A percentile compares a stretch with the other conserved stretches of the same genome.
Evolutionary conservation across 2,329 filamentous ascomycete species (phyloP).

Genomic region (Fusarium sublunatum): DNA sequence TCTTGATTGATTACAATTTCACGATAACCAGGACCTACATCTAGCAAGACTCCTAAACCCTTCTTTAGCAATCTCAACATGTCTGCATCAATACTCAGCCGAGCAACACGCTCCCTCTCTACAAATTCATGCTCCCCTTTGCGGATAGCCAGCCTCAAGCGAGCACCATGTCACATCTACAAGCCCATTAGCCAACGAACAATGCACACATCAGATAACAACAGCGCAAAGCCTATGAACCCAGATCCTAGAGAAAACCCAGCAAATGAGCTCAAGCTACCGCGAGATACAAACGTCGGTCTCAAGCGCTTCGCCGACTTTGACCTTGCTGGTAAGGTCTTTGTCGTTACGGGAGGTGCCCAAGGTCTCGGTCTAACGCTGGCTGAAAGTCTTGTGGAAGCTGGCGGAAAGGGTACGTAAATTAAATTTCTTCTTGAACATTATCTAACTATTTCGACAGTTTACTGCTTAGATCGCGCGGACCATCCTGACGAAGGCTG

Average conservation of each 20-base stretch:
- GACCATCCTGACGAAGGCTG: constrained; percentile 65
- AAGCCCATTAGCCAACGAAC: not conserved
- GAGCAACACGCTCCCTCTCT: constrained; percentile 2
- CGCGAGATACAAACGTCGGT: constrained; percentile 46
- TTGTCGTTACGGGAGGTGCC: constrained; percentile 80
- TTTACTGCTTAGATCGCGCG: constrained; percentile 20
- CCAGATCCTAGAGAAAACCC: constrained; percentile 43
- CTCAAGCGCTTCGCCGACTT: constrained; percentile 73
- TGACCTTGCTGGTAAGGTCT: constrained; percentile 76
- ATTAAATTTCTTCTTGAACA: rapidly evolving
- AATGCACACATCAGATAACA: constrained; percentile 14
- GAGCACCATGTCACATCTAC: not conserved
- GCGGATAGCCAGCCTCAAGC: not conserved
- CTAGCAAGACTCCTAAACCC: not conserved
- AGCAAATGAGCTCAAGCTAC: constrained; percentile 16
- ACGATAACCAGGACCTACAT: not conserved
- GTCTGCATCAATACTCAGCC: constrained; percentile 8
- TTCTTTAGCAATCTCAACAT: not conserved
- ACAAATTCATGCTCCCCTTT: not conserved
- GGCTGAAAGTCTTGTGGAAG: constrained; percentile 81
- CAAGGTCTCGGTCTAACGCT: constrained; percentile 82
- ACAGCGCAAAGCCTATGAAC: constrained; percentile 31
- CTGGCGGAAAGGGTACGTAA: constrained; percentile 73
- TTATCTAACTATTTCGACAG: not conserved
- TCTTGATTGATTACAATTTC: not conserved